Percentiles rank a stretch among this genome's conserved stretches.
phyloP scores from a whole-genome alignment of 2,329 filamentous ascomycete species.

The Aspergillus nomiae region DNA sequence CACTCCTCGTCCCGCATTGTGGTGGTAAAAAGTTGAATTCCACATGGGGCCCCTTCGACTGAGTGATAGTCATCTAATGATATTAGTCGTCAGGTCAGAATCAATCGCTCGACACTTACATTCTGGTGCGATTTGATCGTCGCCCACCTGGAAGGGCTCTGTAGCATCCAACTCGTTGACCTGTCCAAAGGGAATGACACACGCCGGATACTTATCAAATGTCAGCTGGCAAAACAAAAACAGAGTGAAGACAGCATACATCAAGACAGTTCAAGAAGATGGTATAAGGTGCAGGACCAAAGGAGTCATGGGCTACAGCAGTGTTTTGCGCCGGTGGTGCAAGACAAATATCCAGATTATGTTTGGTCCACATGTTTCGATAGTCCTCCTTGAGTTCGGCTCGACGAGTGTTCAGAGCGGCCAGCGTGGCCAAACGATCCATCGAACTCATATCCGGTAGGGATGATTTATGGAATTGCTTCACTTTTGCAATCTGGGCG shows the following conservation, averaged over 20 bases:
- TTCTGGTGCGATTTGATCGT: conserved; percentile 18
- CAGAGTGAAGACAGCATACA: conserved; percentile 35
- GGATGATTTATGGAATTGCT: not conserved
- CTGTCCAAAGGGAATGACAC: conserved; percentile 46
- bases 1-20: conserved; percentile 34
- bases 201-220: conserved; percentile 49
- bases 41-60: conserved; percentile 30
- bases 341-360: conserved; percentile 54
- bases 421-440: conserved; percentile 20
- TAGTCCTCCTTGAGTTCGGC: conserved; percentile 41
- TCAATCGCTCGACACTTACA: conserved; percentile 20
- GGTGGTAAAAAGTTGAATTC: conserved; percentile 30
- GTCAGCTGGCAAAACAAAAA: not conserved
- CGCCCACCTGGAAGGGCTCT: conserved; percentile 12
- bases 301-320: conserved; percentile 53
- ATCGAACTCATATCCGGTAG: conserved; percentile 15
- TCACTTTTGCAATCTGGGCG: conserved; percentile 12
- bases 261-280: conserved; percentile 54
- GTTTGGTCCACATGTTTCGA: conserved; percentile 42
- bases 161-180: conserved; percentile 17
- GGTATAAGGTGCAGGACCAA: conserved; percentile 17
- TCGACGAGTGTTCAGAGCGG: conserved; percentile 28
- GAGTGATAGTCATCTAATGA: conserved; percentile 25
- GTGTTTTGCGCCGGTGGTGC: conserved; percentile 52
- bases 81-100: not conserved